Evolutionary conservation across 208 protist species (phyloP), one percentile per base, ranked within the genome.

Genomic region (Acanthamoeba lenticulata): DNA sequence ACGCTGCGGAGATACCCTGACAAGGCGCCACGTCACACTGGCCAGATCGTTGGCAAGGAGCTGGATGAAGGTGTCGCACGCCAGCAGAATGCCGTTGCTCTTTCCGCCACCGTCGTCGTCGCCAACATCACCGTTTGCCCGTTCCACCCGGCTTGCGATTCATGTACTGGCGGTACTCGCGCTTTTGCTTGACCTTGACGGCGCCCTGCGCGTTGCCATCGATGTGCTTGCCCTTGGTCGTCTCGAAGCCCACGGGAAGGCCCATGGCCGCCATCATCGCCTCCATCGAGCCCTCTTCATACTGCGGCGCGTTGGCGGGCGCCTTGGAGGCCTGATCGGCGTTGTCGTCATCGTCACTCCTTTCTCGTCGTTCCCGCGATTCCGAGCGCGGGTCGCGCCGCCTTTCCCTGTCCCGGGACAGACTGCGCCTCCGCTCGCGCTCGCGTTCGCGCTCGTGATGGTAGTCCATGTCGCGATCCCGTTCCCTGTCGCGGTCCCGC

Each of bases 251-350:
- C 34, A 77, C 67, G 21, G 67, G 67, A 24, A 77, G 67, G 67
- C 67, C 67, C 67, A 77, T 77, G 7, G 67, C 67, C 4, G 67
- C 67, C 67, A 77, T 77, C 67, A 77, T 77, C 29, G 67, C 67
- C 29, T 77, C 67, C 67, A 77, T 44, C 17, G 67, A 77, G 27
- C 67, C 67, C 67, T 77, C 67, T n/a, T 77, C 67, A 32, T 77
- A 77, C 67, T 77, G 19, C 24, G 27, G 67, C 34, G 67, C 1
- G 17, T 44, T 77, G 15, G 11, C 21, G 52, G 34, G 29, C 67
- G 32, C 36, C 11, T 42, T 32, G 9, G 3, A 27, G 15, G 19
- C 67, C 19, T 77, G 15, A 38, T 42, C 67, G 24, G 13, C 24
- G 55, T 17, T 27, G 24, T 62, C 55, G 55, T 17, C 52, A 27